Base-by-base conservation (phyloP, 2,329 filamentous ascomycete genomes). In the Mycogone perniciosa region DNA sequence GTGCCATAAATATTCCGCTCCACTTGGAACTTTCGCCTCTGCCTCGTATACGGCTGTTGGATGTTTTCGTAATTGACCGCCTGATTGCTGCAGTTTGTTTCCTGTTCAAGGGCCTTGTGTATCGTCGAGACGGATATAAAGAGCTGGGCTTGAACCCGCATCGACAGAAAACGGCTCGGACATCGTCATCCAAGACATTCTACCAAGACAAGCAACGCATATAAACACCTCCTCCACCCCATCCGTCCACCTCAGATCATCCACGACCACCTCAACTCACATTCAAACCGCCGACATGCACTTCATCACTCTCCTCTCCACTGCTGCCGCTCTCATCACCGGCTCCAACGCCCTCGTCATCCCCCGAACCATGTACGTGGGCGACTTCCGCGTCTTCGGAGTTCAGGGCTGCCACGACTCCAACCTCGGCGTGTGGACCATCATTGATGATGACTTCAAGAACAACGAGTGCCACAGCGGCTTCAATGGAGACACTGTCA, bases 401-500 rank as follows among this genome's bases (percentile, higher is more conserved):
- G 55, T 41, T 1, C 34, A 46, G 8, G 57, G 51, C 38, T 63
- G 60, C 54, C 48, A 20, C 13, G n/a, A 43, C 2, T 27, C 51
- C 27, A 62, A 62, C 47, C 29, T 56, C 13, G 61, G 61, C 27
- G 46, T 63, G 30, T 63, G 58, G 58, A 62, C 60, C 8, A 55
- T 63, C 34, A 59, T 61, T 13, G 52, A 61, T 20, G 51, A 52
- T 5, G 60, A 62, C 50, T 54, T 62, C 7, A 30, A 31, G 29
- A 41, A 50, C 11, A 39, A 53, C 31, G 48, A 57, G 30, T 62
- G 60, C 54, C 20, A 20, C 20, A 58, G 54, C 37, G 46, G 34
- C 31, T 49, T 63, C 37, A 40, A 50, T 13, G 46, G 45, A 4
- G 53, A 52, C 2, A 35, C 30, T 10, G 44, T 57, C 31, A 46